Conservation (phyloP, 2,329 filamentous ascomycete genomes). For the Aureobasidium sp. region DNA sequence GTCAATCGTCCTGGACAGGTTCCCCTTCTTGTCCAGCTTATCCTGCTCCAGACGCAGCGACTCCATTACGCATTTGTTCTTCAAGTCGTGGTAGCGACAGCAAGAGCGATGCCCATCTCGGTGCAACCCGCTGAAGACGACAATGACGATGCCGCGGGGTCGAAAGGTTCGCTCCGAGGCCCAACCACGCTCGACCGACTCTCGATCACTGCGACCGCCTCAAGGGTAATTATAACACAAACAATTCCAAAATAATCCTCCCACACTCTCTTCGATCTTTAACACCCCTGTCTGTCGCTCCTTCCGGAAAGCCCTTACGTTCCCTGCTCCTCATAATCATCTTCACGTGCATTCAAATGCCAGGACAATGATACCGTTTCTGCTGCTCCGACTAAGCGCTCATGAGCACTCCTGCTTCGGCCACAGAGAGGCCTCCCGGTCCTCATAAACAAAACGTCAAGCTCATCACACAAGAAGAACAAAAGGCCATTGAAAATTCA, state of each 20-base stretch:
- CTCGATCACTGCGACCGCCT: neutral
- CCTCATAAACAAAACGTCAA: slow-evolving; percentile 9
- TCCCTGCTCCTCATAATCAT: neutral
- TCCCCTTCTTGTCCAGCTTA: slow-evolving; percentile 61
- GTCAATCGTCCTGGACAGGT: slow-evolving; percentile 62
- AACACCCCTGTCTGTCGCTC: neutral
- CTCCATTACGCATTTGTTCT: slow-evolving; percentile 43
- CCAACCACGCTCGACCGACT: neutral
- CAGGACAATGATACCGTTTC: slow-evolving; percentile 1
- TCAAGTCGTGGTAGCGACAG: neutral
- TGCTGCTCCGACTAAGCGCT: neutral
- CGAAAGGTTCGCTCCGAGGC: slow-evolving; percentile 4
- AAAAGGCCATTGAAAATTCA: neutral
- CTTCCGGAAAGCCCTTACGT: neutral
- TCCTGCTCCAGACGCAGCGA: slow-evolving; percentile 66
- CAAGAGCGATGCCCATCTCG: neutral
- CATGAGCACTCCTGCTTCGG: slow-evolving; percentile 12
- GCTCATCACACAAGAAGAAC: slow-evolving; percentile 1
- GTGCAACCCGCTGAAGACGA: neutral
- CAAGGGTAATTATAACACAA: neutral
- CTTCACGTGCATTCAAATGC: slow-evolving; percentile 6
- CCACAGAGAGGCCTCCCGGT: slow-evolving; percentile 14
- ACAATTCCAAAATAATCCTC: neutral
- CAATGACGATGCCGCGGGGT: slow-evolving; percentile 9
- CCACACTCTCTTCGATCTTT: neutral